These are phyloP conservation scores for Amniculicola lignicola DNA, from an alignment of 495 filamentous ascomycete genomes.

Conservation along the genomic window DNA sequence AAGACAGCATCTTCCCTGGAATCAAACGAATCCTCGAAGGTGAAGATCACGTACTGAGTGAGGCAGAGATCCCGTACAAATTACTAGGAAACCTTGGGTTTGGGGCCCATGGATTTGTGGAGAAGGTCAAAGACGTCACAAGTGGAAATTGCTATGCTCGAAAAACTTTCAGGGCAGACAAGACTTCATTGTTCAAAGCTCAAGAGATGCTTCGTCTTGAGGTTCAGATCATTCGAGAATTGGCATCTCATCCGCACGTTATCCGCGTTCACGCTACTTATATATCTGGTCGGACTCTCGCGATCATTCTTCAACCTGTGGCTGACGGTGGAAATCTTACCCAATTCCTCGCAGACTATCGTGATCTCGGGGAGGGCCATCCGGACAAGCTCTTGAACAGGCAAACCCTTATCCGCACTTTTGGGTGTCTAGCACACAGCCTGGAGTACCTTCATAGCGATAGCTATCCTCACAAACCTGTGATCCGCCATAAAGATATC, in stretches of 20 bases:
- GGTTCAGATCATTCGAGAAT: neutral
- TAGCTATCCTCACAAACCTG: neutral
- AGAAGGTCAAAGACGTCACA: conserved; percentile 1
- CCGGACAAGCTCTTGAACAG: too few species aligned
- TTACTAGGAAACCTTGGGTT: neutral
- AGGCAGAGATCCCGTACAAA: neutral
- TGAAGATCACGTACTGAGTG: neutral
- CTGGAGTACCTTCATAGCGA: too few species aligned
- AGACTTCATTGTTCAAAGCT: neutral
- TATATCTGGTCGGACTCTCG: neutral
- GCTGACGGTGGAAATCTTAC: too few species aligned
- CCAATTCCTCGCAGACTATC: too few species aligned
- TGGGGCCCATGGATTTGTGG: neutral
- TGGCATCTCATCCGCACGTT: neutral
- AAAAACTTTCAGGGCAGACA: conserved; percentile 1
- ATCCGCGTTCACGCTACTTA: neutral
- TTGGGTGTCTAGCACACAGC: too few species aligned
- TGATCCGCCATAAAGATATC: conserved; percentile 22
- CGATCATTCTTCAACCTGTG: too few species aligned
- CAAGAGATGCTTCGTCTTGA: neutral
- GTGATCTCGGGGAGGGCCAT: too few species aligned
- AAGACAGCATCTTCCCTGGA: too few species aligned
- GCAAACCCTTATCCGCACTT: too few species aligned
- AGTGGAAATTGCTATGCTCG: neutral
- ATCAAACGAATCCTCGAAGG: too few species aligned